Conservation (phyloP, 2,329 filamentous ascomycete genomes). For the Geosmithia putterillii region DNA sequence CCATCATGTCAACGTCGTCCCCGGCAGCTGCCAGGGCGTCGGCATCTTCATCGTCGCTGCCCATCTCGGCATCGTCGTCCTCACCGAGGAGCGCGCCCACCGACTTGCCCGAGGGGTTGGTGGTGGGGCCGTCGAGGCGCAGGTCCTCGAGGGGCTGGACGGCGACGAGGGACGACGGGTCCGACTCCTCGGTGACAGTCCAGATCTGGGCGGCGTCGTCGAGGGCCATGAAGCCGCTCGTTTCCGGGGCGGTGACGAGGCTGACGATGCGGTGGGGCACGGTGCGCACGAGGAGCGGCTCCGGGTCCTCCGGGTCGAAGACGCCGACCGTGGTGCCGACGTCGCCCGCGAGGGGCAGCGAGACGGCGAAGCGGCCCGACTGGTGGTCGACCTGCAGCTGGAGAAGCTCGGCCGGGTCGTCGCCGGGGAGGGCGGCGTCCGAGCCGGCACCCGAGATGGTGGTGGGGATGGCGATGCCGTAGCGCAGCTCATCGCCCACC, state of each 20-base stretch:
- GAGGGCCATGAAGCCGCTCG: conserved; percentile 62
- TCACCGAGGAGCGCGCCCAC: conserved; percentile 7
- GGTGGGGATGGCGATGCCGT: conserved; percentile 45
- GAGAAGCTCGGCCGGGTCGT: conserved; percentile 31
- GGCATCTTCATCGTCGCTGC: conserved; percentile 28
- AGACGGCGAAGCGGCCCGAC: conserved; percentile 54
- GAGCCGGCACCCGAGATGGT: conserved; percentile 18
- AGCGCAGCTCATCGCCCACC: conserved; percentile 63
- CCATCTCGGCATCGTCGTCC: conserved; percentile 26
- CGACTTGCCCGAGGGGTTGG: conserved; percentile 12
- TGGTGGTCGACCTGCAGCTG: conserved; percentile 61
- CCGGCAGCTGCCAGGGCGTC: conserved; percentile 5
- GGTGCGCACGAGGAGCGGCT: conserved; percentile 45
- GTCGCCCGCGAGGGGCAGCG: conserved; percentile 27
- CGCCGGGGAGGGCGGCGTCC: conserved; percentile 30
- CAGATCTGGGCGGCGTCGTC: conserved; percentile 67
- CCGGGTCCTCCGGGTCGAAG: conserved; percentile 48
- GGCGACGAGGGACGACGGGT: conserved; percentile 36
- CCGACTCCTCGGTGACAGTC: conserved; percentile 46
- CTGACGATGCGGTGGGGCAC: conserved; percentile 50
- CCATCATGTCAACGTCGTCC: conserved; percentile 10
- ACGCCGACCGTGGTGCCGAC: conserved; percentile 47
- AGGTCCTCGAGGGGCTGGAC: conserved; percentile 44
- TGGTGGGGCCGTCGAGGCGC: conserved; percentile 23
- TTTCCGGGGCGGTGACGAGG: conserved; percentile 49